Evolutionary conservation across 2,329 filamentous ascomycete genomes (phyloP).

Genomic region (Ophiocordyceps robertsii): DNA sequence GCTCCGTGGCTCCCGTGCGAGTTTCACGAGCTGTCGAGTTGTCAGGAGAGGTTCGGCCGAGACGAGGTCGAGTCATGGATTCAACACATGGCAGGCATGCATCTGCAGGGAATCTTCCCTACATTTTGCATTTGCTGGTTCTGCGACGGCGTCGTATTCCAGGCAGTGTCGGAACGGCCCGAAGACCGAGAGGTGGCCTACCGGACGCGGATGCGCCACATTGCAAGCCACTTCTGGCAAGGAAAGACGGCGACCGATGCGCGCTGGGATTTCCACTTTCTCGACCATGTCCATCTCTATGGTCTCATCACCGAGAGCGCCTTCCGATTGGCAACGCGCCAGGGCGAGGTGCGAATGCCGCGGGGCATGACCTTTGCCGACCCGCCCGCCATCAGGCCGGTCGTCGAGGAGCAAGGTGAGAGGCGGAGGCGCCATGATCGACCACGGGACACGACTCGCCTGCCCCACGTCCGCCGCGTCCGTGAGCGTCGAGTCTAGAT

Average conservation of each 20-base stretch:
- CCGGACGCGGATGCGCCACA: constrained; percentile 32
- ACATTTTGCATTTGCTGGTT: constrained; percentile 32
- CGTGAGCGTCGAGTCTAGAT: no score
- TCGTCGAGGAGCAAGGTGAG: background rate
- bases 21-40: constrained; percentile 22
- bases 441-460: constrained; percentile 8
- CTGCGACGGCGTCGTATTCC: constrained; percentile 25
- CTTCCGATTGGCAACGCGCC: constrained; percentile 9
- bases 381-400: background rate
- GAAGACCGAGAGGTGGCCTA: constrained; percentile 15
- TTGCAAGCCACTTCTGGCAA: constrained; percentile 27
- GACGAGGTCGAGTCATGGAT: constrained; percentile 30
- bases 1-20: constrained; percentile 28
- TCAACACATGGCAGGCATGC: constrained; percentile 25
- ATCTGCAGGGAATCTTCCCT: constrained; percentile 23
- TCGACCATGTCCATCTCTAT: constrained; percentile 20
- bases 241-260: constrained; percentile 10
- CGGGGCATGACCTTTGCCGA: background rate
- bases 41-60: constrained; percentile 21
- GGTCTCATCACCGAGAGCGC: constrained; percentile 13
- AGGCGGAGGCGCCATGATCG: background rate
- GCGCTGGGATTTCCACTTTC: constrained; percentile 26
- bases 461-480: background rate
- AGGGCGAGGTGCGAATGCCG: constrained; percentile 7
- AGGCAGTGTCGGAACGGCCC: constrained; percentile 2